Conservation (phyloP, 768 basidiomycete genomes). For the Trametes meyenii region DNA sequence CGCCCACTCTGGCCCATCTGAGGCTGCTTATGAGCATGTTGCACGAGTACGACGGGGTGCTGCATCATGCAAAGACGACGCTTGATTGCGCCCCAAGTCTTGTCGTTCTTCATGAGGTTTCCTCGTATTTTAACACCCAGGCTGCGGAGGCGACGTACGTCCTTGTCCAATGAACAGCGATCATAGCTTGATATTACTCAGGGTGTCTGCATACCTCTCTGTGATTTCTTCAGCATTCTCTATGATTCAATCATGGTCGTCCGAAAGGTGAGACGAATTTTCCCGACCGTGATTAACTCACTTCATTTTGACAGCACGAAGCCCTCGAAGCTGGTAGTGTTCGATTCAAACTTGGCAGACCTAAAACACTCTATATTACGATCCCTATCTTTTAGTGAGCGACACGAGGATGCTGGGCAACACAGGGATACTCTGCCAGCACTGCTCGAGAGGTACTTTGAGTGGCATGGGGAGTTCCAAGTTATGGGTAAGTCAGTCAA, state of each 20-base stretch:
- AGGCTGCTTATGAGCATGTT: constrained; percentile 54
- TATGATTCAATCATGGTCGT: constrained; percentile 40
- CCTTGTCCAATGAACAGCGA: background rate
- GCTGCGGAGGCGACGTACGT: constrained; percentile 27
- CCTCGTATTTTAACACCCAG: constrained; percentile 49
- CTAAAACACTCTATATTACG: constrained; percentile 30
- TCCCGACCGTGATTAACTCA: constrained; percentile 4
- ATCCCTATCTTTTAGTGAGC: constrained; percentile 19
- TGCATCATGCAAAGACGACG: constrained; percentile 37
- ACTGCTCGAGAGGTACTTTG: constrained; percentile 57
- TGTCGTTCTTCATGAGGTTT: constrained; percentile 64
- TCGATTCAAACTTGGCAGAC: constrained; percentile 54
- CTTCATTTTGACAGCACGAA: constrained; percentile 25
- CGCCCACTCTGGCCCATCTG: constrained; percentile 61
- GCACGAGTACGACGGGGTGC: constrained; percentile 34
- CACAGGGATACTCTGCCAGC: constrained; percentile 39
- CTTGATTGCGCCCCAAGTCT: constrained; percentile 48
- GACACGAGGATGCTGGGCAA: constrained; percentile 20
- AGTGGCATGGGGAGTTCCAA: constrained; percentile 49
- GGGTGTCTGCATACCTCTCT: constrained; percentile 54
- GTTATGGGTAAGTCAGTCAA: constrained; percentile 39
- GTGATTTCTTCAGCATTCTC: constrained; percentile 52
- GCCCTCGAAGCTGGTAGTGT: constrained; percentile 49
- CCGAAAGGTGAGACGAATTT: constrained; percentile 27
- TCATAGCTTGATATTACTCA: constrained; percentile 34